phyloP scores from a whole-genome alignment of 257 asterid species.

The Solanum phureja region DNA sequence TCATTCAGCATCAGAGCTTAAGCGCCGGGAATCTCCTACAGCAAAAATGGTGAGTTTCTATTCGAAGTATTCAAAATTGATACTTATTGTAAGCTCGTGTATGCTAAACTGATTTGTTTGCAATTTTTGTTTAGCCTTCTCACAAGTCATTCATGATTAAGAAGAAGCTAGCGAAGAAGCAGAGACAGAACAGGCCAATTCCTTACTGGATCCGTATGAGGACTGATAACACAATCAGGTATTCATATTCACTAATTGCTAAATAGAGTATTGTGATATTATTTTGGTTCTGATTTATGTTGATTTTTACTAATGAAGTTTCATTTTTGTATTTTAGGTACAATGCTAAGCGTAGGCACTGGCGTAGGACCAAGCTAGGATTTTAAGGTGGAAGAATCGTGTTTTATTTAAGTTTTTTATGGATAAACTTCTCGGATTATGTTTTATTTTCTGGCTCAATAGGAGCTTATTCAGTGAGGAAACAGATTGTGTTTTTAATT shows the following conservation, averaged over 20 bases:
- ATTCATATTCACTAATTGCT: not conserved
- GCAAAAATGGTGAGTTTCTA: not conserved
- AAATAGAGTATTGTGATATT: not conserved
- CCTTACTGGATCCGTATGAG: constrained; percentile 21
- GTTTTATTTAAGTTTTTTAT: not conserved
- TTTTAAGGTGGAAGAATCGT: not conserved
- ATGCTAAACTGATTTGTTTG: not conserved
- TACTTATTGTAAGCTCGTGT: not conserved
- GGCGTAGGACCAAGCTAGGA: constrained; percentile 22
- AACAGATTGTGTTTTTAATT: not conserved
- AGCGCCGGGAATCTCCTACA: not conserved
- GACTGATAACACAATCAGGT: constrained; percentile 19
- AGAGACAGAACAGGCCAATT: constrained; percentile 15
- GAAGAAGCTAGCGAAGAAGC: constrained; percentile 17
- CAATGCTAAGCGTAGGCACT: constrained; percentile 18
- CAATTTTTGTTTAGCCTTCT: not conserved
- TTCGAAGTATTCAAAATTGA: not conserved
- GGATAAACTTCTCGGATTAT: not conserved
- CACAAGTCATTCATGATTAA: constrained; percentile 13
- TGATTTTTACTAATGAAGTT: not conserved
- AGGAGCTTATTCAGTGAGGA: not conserved
- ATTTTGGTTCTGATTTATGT: not conserved
- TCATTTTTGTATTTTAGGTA: not conserved
- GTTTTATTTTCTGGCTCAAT: not conserved
- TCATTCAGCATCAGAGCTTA: not conserved